Base-by-base conservation (phyloP, 2,329 filamentous ascomycete genomes). In the Escovopsis sp. region DNA sequence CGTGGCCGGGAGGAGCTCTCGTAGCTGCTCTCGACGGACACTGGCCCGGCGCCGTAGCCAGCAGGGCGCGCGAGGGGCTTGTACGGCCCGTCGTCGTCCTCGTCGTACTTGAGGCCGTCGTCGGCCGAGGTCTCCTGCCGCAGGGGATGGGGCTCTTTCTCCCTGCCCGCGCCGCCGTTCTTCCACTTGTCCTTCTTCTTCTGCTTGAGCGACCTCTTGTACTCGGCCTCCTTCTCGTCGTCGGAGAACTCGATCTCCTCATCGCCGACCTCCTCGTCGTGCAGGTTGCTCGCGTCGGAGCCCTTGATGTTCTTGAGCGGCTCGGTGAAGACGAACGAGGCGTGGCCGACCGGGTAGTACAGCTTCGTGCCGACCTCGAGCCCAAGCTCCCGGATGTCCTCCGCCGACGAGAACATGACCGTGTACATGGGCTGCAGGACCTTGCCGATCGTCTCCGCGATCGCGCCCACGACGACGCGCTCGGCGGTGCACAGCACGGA, bases 201-300 rank as follows among this genome's bases (percentile, higher is more conserved):
- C 48, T 78, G 72, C 62, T 87, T 87, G 41, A 77, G 53, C 46
- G 72, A 71, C 44, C 74, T 67, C 64, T 82, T 93, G 57, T 86
- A 77, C 52, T 87, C 85, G 7, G 82, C 82, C 61, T 98, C 91
- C 51, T 85, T 83, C 62, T 98, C 91, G 54, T 98, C 91, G 51
- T 98, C 91, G 0, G 89, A 95, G 59, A 96, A 96, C 57, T 96
- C 91, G 52, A 86, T 75, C 58, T 96, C 89, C 33, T 94, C 85
- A 30, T 83, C 81, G 12, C 66, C 78, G 7, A 87, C 73, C 63
- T 96, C 89, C 59, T 98, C 91, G 51, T 96, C 91, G 60, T 94
- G 83, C 43, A 94, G 72, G 57, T 96, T 96, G 41, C 86, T 94
- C 8, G 91, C 89, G 60, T 98, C 91, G 9, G 86, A 91, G 46